A percentile compares a stretch with the other conserved stretches of the same genome.
Conservation (phyloP, 768 basidiomycete species). For the Serendipita sp. region DNA sequence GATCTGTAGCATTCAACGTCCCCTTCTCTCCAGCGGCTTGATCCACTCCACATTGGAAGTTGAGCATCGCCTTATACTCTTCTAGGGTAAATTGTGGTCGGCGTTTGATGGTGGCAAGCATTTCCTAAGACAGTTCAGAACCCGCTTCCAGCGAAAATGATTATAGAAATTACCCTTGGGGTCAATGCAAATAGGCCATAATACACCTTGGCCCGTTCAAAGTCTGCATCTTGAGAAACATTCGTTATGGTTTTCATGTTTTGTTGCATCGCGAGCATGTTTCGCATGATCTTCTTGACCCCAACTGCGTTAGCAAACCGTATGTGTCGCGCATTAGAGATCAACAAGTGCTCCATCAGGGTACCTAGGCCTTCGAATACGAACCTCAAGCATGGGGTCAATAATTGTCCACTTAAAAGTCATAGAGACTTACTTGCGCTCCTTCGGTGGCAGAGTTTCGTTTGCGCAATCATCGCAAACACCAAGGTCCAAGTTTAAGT, state of each 20-base stretch:
- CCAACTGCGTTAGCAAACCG: slow-evolving; percentile 56
- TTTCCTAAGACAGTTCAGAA: slow-evolving; percentile 32
- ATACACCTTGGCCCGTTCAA: slow-evolving; percentile 62
- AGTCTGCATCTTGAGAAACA: slow-evolving; percentile 44
- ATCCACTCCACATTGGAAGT: slow-evolving; percentile 75
- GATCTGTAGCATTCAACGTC: slow-evolving; percentile 39
- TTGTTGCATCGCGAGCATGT: slow-evolving; percentile 84
- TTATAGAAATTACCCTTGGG: slow-evolving; percentile 44
- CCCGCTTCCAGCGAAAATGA: background rate
- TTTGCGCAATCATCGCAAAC: slow-evolving; percentile 58
- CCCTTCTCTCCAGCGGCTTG: slow-evolving; percentile 36
- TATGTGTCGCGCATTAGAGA: slow-evolving; percentile 57
- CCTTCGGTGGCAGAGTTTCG: slow-evolving; percentile 41
- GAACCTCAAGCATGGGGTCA: slow-evolving; percentile 31
- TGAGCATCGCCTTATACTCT: slow-evolving; percentile 83
- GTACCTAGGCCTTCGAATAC: slow-evolving; percentile 72
- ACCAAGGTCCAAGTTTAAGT: slow-evolving; percentile 67
- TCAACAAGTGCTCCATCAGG: slow-evolving; percentile 70
- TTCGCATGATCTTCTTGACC: slow-evolving; percentile 72
- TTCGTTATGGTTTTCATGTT: slow-evolving; percentile 63
- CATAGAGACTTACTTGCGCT: slow-evolving; percentile 43
- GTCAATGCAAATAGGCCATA: slow-evolving; percentile 61
- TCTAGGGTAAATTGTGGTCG: slow-evolving; percentile 62
- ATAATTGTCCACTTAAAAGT: background rate
- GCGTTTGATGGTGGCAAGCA: slow-evolving; percentile 55